These are phyloP conservation scores for Elaeagnus macrophylla DNA, from an alignment of 306 rosid species.

Conservation along the genomic window DNA sequence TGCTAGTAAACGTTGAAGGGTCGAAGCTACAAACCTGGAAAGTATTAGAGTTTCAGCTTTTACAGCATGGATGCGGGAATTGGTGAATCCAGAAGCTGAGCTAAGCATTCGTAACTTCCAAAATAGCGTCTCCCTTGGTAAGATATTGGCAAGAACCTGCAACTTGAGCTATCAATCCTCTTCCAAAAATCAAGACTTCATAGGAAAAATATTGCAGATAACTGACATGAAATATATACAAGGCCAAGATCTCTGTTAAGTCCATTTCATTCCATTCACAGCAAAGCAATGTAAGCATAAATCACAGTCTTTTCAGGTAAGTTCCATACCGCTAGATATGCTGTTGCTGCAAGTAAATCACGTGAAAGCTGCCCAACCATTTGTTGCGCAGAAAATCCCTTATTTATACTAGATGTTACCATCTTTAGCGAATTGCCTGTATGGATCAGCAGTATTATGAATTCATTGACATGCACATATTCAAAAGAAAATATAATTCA, in stretches of 20 bases:
- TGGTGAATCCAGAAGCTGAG: conserved; percentile 58
- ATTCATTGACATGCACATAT: conserved; percentile 1
- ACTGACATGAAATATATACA: not conserved
- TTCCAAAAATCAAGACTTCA: conserved; percentile 19
- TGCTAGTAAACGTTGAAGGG: not conserved
- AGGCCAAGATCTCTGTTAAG: too few relatives aligned
- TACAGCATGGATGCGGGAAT: conserved; percentile 67
- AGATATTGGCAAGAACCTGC: conserved; percentile 69
- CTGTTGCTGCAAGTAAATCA: conserved; percentile 42
- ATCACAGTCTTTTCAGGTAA: not conserved
- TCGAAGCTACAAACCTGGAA: conserved; percentile 46
- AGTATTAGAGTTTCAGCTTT: conserved; percentile 74
- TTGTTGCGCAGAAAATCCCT: conserved; percentile 47
- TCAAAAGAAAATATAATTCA: conserved; percentile 15
- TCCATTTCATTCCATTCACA: not conserved
- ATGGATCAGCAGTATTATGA: not conserved
- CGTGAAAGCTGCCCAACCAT: conserved; percentile 41
- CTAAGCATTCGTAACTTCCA: conserved; percentile 76
- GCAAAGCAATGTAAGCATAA: not conserved
- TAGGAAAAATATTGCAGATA: conserved; percentile 14
- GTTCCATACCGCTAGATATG: conserved; percentile 63
- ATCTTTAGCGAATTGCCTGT: conserved; percentile 47
- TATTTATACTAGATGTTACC: conserved; percentile 35
- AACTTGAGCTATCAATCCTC: conserved; percentile 22
- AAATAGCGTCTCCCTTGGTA: conserved; percentile 67